Evolutionary conservation across 805 yeast species (phyloP).

Genomic region (Saccharomycopsis microspora): DNA sequence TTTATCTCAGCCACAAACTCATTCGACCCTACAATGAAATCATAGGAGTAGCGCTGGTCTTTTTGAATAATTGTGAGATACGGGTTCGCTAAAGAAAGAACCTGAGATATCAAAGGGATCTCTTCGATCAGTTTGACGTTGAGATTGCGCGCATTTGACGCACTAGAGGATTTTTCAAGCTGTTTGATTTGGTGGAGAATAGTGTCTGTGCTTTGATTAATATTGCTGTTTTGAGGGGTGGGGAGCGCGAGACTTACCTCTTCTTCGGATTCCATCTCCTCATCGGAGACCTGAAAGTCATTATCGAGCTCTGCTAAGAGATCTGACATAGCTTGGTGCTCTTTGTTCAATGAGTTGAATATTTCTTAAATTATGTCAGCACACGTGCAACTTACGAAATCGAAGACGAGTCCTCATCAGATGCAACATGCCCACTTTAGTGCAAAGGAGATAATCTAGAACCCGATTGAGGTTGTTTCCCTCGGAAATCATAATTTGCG

Average conservation of each 20-base stretch:
- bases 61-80: no score
- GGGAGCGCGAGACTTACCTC: conserved; percentile 1
- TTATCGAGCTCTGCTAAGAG: conserved; percentile 2
- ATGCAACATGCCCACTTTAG: no score
- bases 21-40: conserved; percentile 42
- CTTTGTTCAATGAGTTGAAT: no score
- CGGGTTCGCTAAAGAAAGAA: no score
- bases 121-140: no score
- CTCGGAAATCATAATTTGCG: no score
- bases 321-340: neutral
- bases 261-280: neutral
- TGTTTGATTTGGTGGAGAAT: neutral
- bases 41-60: neutral
- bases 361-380: no score
- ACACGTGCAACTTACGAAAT: no score
- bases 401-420: no score
- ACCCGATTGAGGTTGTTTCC: no score
- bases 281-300: neutral
- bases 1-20: conserved; percentile 41
- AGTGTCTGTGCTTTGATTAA: neutral
- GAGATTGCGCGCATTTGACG: neutral
- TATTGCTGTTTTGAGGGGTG: neutral
- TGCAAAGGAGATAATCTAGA: no score
- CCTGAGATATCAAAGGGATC: no score
- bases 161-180: neutral